Base-by-base conservation (phyloP, 2,329 filamentous ascomycete genomes). In the Colletotrichum orbiculare region DNA sequence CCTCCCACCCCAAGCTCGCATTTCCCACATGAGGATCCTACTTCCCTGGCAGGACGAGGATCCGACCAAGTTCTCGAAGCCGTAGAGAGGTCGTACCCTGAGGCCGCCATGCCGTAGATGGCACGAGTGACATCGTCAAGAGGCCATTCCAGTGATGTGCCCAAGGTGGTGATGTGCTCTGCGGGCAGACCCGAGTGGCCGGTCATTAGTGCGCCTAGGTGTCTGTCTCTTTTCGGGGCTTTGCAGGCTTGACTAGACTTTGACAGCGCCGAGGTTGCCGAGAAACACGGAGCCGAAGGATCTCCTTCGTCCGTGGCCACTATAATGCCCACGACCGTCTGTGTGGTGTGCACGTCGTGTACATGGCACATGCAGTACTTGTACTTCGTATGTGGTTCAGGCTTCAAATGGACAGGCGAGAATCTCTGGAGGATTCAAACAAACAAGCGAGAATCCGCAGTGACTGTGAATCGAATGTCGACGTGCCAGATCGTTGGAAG, bases 21-120 rank as follows among this genome's bases (percentile, higher is more conserved):
- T 42, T 35, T 47, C 45, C 15, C 17, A 48, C 34, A 55, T 13
- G 15, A 38, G 38, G 13, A 46, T 9, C 17, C 49, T 48, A 54
- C 49, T 60, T 60, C 37, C 61, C 49, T 64, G 49, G 42, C 55
- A 48, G 55, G 43, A 35, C 25, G 8, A 47, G 48, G 41, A 48
- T 38, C 17, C 17, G 25, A 39, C 54, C 54, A 57, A 57, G 37
- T 57, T 57, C 54, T 57, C 33, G 54, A 56, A 49, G 43, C 46
- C 1, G 9, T n/a, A 25, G 25, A 25, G 25, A 25, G 39, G 34
- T 54, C 34, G 13, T 42, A 17, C 35, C 35, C 37, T 25, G 54
- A 15, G 8, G 15, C 43, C 52, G 54, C 54, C 54, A 57, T 57
- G 17, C 54, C 54, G 10, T 38, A 41, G 34, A 57, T 4, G 54